Evolutionary conservation across 768 basidiomycete genomes (phyloP).

Genomic region (Dioszegia crocea): DNA sequence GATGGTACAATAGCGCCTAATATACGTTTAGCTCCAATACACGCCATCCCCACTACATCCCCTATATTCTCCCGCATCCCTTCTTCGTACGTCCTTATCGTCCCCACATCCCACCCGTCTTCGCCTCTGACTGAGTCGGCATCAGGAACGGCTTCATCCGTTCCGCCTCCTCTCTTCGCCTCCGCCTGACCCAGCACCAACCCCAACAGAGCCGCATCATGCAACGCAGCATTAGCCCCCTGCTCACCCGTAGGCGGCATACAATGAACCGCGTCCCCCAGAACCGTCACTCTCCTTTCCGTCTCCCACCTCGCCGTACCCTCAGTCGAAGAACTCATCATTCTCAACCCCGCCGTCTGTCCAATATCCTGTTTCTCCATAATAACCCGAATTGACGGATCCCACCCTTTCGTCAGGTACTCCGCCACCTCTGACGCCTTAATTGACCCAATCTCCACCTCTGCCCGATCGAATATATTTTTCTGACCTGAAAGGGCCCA

Average conservation of each 20-base stretch:
- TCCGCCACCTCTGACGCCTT: neutral
- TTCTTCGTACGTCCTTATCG: slow-evolving; percentile 12
- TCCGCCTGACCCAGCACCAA: neutral
- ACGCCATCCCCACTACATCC: slow-evolving; percentile 10
- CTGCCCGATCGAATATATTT: neutral
- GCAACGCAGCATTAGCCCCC: slow-evolving; percentile 21
- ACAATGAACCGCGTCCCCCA: slow-evolving; percentile 23
- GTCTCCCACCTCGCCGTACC: slow-evolving; percentile 7
- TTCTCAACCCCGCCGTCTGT: slow-evolving; percentile 10
- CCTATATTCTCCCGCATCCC: slow-evolving; percentile 14
- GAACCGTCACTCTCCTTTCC: slow-evolving; percentile 14
- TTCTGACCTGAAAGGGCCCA: slow-evolving; percentile 13
- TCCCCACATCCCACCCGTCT: slow-evolving; percentile 9
- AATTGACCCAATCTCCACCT: neutral
- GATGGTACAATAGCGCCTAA: neutral
- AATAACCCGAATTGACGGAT: slow-evolving; percentile 4
- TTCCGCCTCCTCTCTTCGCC: neutral
- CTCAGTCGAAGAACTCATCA: slow-evolving; percentile 5
- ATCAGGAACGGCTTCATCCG: too few species aligned
- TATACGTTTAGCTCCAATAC: slow-evolving; percentile 7
- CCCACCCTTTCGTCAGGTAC: slow-evolving; percentile 8
- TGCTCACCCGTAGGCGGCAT: slow-evolving; percentile 24
- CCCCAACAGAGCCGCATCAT: slow-evolving; percentile 13
- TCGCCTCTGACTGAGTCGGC: too few species aligned
- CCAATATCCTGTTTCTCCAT: neutral